Evolutionary conservation across 2,329 filamentous ascomycete genomes (phyloP), one percentile per base, ranked within the genome.

Genomic region (Pseudogymnoascus sp.): DNA sequence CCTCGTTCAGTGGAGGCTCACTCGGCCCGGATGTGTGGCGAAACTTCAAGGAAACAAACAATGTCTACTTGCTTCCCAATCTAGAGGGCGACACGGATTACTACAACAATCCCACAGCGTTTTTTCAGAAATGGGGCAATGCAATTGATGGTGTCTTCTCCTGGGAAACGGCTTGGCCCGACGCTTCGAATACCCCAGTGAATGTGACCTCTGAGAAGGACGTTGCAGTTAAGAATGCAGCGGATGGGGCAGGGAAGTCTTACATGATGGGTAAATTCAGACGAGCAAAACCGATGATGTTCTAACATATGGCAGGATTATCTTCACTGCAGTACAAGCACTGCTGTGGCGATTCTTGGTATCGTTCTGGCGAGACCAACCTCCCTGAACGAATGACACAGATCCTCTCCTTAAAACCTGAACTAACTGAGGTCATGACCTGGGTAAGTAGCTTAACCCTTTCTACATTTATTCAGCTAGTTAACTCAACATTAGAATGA

Each of bases 131-230:
- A 36, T 76, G 74, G 72, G 68, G 68, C 28, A 66, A 66, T 61
- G 67, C 70, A 1, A 60, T 76, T 14, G 74, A 76, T 62, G 74
- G 75, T 7, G 65, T 75, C 3, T 76, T 76, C 63, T 75, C 69
- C 67, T 77, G 75, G 75, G 75, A 76, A 67, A 70, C 72, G 1
- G 68, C 72, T 23, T 76, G 75, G 75, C 73, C 75, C 1, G 66
- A 65, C n/a, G 60, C 62, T 5, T 68, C 66, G 18, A 68, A 72
- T 34, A 64, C 40, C 23, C 68, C 69, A 12, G 65, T 65, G 3
- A 73, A 74, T 43, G 70, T 72, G 12, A 69, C 69, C 25, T 70
- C 69, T 6, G 65, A 68, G 28, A 63, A 62, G 40, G 68, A 72
- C 36, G 65, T 70, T 40, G 64, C 70, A 7, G 71, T 68, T 62